Conservation (phyloP, 345 rosid species). For the Euclidium syriacum region DNA sequence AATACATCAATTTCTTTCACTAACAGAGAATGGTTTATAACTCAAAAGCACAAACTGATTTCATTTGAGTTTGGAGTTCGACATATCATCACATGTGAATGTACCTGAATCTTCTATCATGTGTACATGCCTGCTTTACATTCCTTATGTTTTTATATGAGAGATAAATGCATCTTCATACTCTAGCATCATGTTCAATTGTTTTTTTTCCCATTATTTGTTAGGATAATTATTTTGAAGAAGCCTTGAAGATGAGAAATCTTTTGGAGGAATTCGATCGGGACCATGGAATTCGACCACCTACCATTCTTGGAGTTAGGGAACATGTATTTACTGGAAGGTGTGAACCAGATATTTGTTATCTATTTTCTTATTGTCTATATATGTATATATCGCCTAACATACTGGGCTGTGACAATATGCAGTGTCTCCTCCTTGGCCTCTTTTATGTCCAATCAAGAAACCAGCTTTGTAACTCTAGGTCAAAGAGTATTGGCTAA, state of each 20-base stretch:
- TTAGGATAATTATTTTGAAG: constrained; percentile 98
- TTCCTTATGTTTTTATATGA: background rate
- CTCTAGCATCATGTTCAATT: background rate
- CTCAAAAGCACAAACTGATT: background rate
- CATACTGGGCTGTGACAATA: constrained; percentile 11
- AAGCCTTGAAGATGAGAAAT: constrained; percentile 97
- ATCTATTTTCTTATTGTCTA: background rate
- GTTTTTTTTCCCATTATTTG: background rate
- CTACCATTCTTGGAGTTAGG: constrained; percentile 98
- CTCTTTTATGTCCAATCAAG: constrained; percentile 94
- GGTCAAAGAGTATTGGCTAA: constrained; percentile 96
- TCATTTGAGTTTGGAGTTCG: constrained; percentile 7
- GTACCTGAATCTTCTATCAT: constrained; percentile 15
- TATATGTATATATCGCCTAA: background rate
- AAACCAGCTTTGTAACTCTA: constrained; percentile 86
- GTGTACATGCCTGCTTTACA: constrained; percentile 8
- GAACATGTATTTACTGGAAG: constrained; percentile 98
- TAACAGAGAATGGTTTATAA: background rate
- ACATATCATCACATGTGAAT: constrained; percentile 9
- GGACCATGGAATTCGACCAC: constrained; percentile 82
- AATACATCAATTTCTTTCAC: background rate
- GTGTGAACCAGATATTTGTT: constrained; percentile 32
- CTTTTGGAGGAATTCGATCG: constrained; percentile 83
- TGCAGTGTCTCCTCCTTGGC: constrained; percentile 98
- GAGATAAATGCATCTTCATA: constrained; percentile 19